Conservation (phyloP, 2,329 filamentous ascomycete species). For the Exophiala oligosperma region DNA sequence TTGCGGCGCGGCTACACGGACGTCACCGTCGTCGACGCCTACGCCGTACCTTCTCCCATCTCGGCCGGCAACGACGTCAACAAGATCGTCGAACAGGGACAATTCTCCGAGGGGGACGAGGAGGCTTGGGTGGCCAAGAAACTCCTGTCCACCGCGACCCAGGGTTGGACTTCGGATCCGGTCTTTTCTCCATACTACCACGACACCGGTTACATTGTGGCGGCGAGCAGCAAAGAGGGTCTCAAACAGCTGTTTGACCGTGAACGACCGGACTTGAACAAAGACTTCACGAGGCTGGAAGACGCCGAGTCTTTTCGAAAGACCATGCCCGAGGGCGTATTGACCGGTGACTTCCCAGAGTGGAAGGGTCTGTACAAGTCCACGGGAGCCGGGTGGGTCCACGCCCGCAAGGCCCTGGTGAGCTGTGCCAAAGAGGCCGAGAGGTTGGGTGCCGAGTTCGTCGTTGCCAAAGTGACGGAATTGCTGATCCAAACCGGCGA, state of each 20-base stretch:
- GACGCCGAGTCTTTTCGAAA: slow-evolving; percentile 37
- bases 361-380: slow-evolving; percentile 47
- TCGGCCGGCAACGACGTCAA: slow-evolving; percentile 51
- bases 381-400: slow-evolving; percentile 55
- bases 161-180: slow-evolving; percentile 47
- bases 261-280: slow-evolving; percentile 39
- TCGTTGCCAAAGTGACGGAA: slow-evolving; percentile 40
- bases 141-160: slow-evolving; percentile 32
- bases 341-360: slow-evolving; percentile 45
- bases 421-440: slow-evolving; percentile 48
- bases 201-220: slow-evolving; percentile 44
- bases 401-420: slow-evolving; percentile 51
- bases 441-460: slow-evolving; percentile 48
- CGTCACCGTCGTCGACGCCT: slow-evolving; percentile 48
- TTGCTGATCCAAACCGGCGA: slow-evolving; percentile 39
- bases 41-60: slow-evolving; percentile 48
- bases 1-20: slow-evolving; percentile 46
- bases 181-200: slow-evolving; percentile 48
- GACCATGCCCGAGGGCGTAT: slow-evolving; percentile 53
- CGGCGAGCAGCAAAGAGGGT: slow-evolving; percentile 41
- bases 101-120: slow-evolving; percentile 15
- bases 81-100: slow-evolving; percentile 41
- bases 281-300: slow-evolving; percentile 36
- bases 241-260: background rate
- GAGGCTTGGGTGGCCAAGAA: slow-evolving; percentile 14